These are phyloP conservation scores for Colletotrichum agaves DNA, from an alignment of 2,329 filamentous ascomycete genomes.

Conservation along the genomic window DNA sequence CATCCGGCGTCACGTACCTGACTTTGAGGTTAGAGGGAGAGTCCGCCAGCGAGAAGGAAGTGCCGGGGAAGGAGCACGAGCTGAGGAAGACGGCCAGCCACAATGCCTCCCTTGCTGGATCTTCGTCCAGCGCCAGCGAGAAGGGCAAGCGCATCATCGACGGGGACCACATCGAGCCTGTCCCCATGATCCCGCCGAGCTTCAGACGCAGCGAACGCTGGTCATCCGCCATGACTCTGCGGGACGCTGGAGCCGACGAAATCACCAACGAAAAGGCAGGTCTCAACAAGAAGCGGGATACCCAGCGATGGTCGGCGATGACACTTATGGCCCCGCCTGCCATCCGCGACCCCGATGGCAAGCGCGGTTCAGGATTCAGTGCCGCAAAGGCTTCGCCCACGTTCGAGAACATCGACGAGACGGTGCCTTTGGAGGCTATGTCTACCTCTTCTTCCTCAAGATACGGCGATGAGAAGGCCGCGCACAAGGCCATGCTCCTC, in stretches of 20 bases:
- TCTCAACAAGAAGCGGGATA: slow-evolving; percentile 33
- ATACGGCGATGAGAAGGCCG: slow-evolving; percentile 23
- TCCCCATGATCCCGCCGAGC: slow-evolving; percentile 32
- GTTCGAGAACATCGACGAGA: slow-evolving; percentile 28
- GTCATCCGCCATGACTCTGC: slow-evolving; percentile 33
- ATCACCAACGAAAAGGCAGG: slow-evolving; percentile 21
- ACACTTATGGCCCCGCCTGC: slow-evolving; percentile 21
- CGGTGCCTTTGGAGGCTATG: slow-evolving; percentile 8
- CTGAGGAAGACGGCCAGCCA: slow-evolving; percentile 33
- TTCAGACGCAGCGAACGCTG: slow-evolving; percentile 34
- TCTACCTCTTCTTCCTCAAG: slow-evolving; percentile 10
- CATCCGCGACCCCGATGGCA: slow-evolving; percentile 23
- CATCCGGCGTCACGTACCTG: slow-evolving; percentile 33
- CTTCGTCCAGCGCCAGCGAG: slow-evolving; percentile 31
- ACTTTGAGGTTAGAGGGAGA: slow-evolving; percentile 34
- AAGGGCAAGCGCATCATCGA: slow-evolving; percentile 28
- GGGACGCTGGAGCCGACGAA: slow-evolving; percentile 23
- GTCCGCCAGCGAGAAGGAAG: slow-evolving; percentile 33
- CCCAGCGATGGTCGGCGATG: slow-evolving; percentile 32
- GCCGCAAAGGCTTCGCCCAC: slow-evolving; percentile 24
- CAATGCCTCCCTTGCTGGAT: slow-evolving; percentile 29
- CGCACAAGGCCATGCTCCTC: slow-evolving; percentile 19
- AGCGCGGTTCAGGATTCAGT: slow-evolving; percentile 26
- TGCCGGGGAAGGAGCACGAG: slow-evolving; percentile 27
- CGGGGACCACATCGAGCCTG: slow-evolving; percentile 28